A percentile compares a stretch with the other conserved stretches of the same genome.
These are phyloP conservation scores for Fusarium musae DNA, from an alignment of 2,329 filamentous ascomycete species.

Conservation along the genomic window DNA sequence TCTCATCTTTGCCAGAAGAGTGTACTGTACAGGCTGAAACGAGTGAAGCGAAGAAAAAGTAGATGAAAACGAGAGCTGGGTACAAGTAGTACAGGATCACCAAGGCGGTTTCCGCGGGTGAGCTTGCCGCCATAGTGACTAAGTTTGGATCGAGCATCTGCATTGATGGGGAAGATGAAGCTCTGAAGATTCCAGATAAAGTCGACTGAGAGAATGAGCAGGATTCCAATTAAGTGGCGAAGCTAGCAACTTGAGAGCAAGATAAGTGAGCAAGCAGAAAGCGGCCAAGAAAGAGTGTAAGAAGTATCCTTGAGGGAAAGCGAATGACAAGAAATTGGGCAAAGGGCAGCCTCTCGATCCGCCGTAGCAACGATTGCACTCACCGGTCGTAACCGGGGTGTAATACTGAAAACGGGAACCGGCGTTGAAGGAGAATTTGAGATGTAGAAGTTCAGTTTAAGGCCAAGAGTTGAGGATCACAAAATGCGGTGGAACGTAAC, in stretches of 20 bases:
- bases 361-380: slow-evolving; percentile 16
- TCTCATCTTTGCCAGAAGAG: slow-evolving; percentile 48
- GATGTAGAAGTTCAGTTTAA: slow-evolving; percentile 19
- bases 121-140: slow-evolving; percentile 30
- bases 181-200: background rate
- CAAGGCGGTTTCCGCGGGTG: slow-evolving; percentile 29
- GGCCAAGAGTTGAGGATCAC: slow-evolving; percentile 25
- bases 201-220: background rate
- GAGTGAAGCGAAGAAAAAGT: slow-evolving; percentile 68
- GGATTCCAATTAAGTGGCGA: background rate
- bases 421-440: slow-evolving; percentile 22
- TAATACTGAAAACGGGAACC: slow-evolving; percentile 26
- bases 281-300: background rate
- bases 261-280: background rate
- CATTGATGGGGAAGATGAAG: background rate
- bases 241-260: background rate
- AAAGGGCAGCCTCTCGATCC: background rate
- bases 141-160: slow-evolving; percentile 7
- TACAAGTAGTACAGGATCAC: slow-evolving; percentile 42
- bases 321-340: background rate
- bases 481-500: slow-evolving; percentile 39
- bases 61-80: slow-evolving; percentile 57
- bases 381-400: slow-evolving; percentile 22
- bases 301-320: background rate
- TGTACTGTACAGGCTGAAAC: slow-evolving; percentile 67